Conservation (phyloP, 768 basidiomycete species). For the Panus rudis region DNA sequence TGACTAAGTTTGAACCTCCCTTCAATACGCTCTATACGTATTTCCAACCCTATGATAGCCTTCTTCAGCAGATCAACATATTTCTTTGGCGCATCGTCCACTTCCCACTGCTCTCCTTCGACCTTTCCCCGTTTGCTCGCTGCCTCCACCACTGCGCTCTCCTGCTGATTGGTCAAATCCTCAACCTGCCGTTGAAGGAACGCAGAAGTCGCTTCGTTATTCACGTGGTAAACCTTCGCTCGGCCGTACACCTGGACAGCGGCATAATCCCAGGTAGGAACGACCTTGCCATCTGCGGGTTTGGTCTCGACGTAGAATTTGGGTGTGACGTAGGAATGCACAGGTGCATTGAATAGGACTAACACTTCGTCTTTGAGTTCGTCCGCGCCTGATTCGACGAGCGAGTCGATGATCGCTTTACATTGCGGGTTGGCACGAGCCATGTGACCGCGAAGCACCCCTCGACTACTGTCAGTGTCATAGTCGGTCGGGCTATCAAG, state of each 20-base stretch:
- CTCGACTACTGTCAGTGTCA: conserved; percentile 7
- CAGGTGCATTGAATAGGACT: conserved; percentile 18
- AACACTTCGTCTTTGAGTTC: conserved; percentile 12
- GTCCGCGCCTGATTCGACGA: conserved; percentile 2
- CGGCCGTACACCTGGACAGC: conserved; percentile 22
- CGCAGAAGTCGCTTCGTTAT: conserved; percentile 6
- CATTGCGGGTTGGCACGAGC: conserved; percentile 22
- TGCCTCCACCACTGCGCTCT: conserved; percentile 9
- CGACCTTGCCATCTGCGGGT: conserved; percentile 21
- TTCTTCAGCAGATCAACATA: conserved; percentile 20
- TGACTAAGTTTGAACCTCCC: conserved; percentile 24
- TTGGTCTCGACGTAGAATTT: conserved; percentile 24
- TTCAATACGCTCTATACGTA: conserved; percentile 16
- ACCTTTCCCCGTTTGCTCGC: conserved; percentile 11
- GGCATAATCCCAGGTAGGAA: conserved; percentile 23
- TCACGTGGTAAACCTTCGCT: conserved; percentile 15
- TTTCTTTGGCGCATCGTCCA: conserved; percentile 16
- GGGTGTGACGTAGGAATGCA: conserved; percentile 22
- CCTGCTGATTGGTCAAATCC: conserved; percentile 14
- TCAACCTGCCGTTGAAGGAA: conserved; percentile 12
- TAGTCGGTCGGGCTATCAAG: conserved; percentile 15
- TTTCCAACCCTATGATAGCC: conserved; percentile 22
- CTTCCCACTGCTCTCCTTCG: conserved; percentile 15
- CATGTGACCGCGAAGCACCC: conserved; percentile 18
- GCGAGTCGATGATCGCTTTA: conserved; percentile 16